Evolutionary conservation across 345 rosid genomes (phyloP).

Genomic region (Euphorbia tirucalli): DNA sequence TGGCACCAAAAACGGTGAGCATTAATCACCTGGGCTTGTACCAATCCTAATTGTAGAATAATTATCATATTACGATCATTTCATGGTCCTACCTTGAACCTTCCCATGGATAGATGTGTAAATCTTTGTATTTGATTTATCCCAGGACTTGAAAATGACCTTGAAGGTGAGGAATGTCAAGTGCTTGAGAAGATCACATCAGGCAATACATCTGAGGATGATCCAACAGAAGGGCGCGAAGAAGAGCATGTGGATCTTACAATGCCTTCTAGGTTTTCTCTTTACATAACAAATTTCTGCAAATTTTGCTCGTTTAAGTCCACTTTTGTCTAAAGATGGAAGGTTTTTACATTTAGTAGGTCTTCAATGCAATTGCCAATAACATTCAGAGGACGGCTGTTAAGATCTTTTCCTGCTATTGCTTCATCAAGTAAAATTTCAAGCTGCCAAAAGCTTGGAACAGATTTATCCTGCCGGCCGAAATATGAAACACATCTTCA

Average conservation of each 20-base stretch:
- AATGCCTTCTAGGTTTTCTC: constrained; percentile 32
- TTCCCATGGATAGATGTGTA: neutral
- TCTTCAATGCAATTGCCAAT: constrained; percentile 13
- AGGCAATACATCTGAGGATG: constrained; percentile 9
- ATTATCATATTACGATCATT: no score
- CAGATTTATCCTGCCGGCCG: constrained; percentile 16
- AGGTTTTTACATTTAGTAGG: constrained; percentile 8
- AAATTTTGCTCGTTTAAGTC: neutral
- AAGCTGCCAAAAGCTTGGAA: constrained; percentile 20
- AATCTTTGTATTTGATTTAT: neutral
- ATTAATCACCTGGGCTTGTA: neutral
- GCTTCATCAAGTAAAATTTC: constrained; percentile 15
- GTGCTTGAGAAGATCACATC: constrained; percentile 21
- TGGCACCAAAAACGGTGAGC: constrained; percentile 50
- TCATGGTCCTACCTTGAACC: no score
- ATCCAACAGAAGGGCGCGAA: constrained; percentile 12
- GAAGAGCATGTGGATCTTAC: constrained; percentile 31
- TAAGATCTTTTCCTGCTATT: constrained; percentile 17
- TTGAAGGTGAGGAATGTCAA: constrained; percentile 28
- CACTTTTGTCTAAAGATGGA: neutral
- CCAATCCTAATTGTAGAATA: neutral
- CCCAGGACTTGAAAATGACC: constrained; percentile 31
- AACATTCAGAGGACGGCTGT: constrained; percentile 18
- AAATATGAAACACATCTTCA: constrained; percentile 25
- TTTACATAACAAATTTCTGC: neutral